Evolutionary conservation across 2,329 filamentous ascomycete genomes (phyloP).

Genomic region (Sclerotinia borealis): DNA sequence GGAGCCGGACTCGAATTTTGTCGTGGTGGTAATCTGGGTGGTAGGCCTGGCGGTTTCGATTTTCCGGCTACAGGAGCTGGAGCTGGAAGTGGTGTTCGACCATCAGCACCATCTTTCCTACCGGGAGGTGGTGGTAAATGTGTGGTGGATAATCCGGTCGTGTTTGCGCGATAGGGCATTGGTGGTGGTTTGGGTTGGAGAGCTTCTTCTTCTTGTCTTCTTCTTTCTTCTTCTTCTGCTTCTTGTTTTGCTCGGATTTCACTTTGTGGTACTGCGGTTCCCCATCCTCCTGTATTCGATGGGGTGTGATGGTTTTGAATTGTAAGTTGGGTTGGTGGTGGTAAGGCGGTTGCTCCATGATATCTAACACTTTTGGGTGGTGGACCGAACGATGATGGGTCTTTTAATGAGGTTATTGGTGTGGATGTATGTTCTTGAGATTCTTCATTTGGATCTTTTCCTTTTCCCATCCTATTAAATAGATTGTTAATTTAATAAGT

Average conservation of each 20-base stretch:
- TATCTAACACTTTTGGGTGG: slow-evolving; percentile 50
- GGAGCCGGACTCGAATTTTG: slow-evolving; percentile 35
- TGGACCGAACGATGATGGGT: slow-evolving; percentile 59
- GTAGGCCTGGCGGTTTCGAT: slow-evolving; percentile 39
- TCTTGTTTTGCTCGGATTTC: slow-evolving; percentile 31
- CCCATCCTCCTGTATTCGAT: slow-evolving; percentile 36
- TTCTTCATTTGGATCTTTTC: slow-evolving; percentile 25
- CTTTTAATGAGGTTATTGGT: slow-evolving; percentile 55
- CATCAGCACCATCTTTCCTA: slow-evolving; percentile 34
- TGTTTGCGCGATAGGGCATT: slow-evolving; percentile 55
- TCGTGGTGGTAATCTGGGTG: slow-evolving; percentile 52
- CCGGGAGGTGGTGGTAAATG: slow-evolving; percentile 55
- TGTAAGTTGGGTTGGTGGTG: slow-evolving; percentile 8
- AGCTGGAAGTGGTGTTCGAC: slow-evolving; percentile 22
- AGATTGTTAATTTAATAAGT: not conserved
- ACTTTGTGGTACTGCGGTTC: slow-evolving; percentile 39
- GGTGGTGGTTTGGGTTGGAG: slow-evolving; percentile 38
- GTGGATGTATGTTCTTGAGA: slow-evolving; percentile 30
- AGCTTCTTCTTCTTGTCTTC: slow-evolving; percentile 26
- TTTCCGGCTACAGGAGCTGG: slow-evolving; percentile 17
- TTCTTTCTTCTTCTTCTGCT: slow-evolving; percentile 27
- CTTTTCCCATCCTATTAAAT: slow-evolving; percentile 30
- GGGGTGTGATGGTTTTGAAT: slow-evolving; percentile 29
- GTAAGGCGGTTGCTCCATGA: slow-evolving; percentile 28
- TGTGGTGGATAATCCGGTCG: slow-evolving; percentile 52